phyloP scores from a whole-genome alignment of 2,329 filamentous ascomycete species.

The Colletotrichum horii region DNA sequence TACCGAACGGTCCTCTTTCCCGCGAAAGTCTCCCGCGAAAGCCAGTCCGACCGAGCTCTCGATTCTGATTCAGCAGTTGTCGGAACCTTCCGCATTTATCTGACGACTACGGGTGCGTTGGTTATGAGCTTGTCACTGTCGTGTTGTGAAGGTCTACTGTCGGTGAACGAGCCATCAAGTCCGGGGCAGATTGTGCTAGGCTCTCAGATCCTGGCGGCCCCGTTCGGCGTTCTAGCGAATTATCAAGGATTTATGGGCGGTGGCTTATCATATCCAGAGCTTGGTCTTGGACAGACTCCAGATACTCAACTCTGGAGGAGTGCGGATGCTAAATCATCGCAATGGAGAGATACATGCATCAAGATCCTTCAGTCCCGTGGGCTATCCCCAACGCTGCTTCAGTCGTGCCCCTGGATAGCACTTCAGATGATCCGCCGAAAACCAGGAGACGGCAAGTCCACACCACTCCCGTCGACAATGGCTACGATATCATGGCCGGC shows the following conservation, averaged over 20 bases:
- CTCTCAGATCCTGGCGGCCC: conserved; percentile 57
- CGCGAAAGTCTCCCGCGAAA: conserved; percentile 15
- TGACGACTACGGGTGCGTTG: conserved; percentile 61
- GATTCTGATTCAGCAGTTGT: conserved; percentile 16
- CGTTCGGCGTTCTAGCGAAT: conserved; percentile 55
- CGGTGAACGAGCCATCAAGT: conserved; percentile 48
- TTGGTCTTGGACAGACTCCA: conserved; percentile 53
- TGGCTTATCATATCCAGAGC: conserved; percentile 38
- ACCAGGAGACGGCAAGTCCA: conserved; percentile 46
- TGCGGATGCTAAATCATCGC: conserved; percentile 43
- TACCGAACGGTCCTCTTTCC: conserved; percentile 55
- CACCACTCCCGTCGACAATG: conserved; percentile 35
- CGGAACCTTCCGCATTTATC: conserved; percentile 57
- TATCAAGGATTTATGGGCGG: conserved; percentile 40
- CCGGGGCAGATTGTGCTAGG: conserved; percentile 44
- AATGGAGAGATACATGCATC: conserved; percentile 57
- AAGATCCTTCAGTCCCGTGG: conserved; percentile 57
- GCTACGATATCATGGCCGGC: conserved; percentile 59
- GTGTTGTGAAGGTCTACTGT: conserved; percentile 50
- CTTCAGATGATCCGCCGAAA: conserved; percentile 54
- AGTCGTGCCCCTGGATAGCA: conserved; percentile 54
- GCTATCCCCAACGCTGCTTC: conserved; percentile 47
- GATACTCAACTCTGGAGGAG: conserved; percentile 55
- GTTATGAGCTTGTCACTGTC: conserved; percentile 55
- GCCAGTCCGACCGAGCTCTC: neutral